Evolutionary conservation across 345 rosid species (phyloP).

Genomic region (Hibiscus tridactylites): DNA sequence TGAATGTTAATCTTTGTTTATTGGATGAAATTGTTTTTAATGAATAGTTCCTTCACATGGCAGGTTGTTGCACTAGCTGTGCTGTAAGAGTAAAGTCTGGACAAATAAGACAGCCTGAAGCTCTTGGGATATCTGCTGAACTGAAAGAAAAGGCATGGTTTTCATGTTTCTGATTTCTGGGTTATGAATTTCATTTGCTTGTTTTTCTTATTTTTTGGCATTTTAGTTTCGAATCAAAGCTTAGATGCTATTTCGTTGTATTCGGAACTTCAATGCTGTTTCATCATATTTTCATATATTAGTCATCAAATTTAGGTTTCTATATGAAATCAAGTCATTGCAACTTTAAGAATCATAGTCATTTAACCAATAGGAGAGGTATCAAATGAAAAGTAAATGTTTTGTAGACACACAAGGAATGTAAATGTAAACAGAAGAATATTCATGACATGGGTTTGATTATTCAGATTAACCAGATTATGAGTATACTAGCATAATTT

Average conservation of each 20-base stretch:
- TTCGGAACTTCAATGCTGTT: neutral
- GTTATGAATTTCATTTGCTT: neutral
- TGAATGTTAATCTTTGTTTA: neutral
- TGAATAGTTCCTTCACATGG: slow-evolving; percentile 1
- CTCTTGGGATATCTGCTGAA: slow-evolving; percentile 90
- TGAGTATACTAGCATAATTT: neutral
- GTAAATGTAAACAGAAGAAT: neutral
- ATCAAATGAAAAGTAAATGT: neutral
- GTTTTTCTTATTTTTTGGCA: neutral
- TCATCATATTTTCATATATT: neutral
- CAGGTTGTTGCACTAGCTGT: slow-evolving; percentile 98
- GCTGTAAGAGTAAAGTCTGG: slow-evolving; percentile 92
- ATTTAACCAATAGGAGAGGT: neutral
- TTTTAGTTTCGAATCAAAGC: neutral
- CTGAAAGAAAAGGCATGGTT: slow-evolving; percentile 62
- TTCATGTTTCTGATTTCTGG: neutral
- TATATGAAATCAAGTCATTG: neutral
- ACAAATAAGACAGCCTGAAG: slow-evolving; percentile 83
- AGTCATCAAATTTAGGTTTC: neutral
- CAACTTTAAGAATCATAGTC: neutral
- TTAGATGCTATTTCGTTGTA: neutral
- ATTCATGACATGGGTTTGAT: neutral
- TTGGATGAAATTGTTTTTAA: neutral
- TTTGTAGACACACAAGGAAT: neutral
- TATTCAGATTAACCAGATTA: neutral